phyloP scores from a whole-genome alignment of 2,329 filamentous ascomycete species.

The Cercospora sesami region DNA sequence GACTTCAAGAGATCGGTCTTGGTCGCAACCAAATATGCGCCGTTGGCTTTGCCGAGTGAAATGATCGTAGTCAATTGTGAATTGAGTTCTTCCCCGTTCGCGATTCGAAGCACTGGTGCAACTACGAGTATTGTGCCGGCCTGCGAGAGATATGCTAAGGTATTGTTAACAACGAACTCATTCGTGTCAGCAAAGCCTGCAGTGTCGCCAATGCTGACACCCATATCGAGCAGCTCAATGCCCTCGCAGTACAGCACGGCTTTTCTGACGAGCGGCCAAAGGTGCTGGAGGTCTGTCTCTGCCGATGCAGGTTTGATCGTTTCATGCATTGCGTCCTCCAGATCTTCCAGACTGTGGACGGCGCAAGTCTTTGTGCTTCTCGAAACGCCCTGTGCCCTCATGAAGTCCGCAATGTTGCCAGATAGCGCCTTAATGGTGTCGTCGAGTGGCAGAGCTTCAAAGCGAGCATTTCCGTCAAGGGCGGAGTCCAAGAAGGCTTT shows the following conservation, averaged over 20 bases:
- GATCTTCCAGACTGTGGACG: too few relatives aligned
- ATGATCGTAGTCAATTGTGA: not conserved
- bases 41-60: slow-evolving; percentile 20
- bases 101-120: slow-evolving; percentile 14
- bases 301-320: not conserved
- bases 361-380: too few relatives aligned
- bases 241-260: slow-evolving; percentile 12
- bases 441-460: too few relatives aligned
- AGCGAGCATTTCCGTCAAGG: too few relatives aligned
- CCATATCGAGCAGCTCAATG: slow-evolving; percentile 21
- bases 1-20: slow-evolving; percentile 6
- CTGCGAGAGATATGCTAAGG: slow-evolving; percentile 20
- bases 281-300: not conserved
- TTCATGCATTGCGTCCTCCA: slow-evolving; percentile 4
- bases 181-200: slow-evolving; percentile 28
- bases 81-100: slow-evolving; percentile 5
- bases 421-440: too few relatives aligned
- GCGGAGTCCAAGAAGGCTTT: too few relatives aligned
- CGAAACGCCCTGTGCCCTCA: too few relatives aligned
- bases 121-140: slow-evolving; percentile 22
- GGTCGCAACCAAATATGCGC: not conserved
- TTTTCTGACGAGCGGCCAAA: slow-evolving; percentile 27
- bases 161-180: slow-evolving; percentile 19
- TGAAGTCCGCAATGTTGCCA: too few relatives aligned
- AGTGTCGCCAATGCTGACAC: slow-evolving; percentile 24